These are phyloP conservation scores for Marchantia polymorpha DNA, from an alignment of 225 moss, liverwort and hornwort genomes.

Conservation along the genomic window DNA sequence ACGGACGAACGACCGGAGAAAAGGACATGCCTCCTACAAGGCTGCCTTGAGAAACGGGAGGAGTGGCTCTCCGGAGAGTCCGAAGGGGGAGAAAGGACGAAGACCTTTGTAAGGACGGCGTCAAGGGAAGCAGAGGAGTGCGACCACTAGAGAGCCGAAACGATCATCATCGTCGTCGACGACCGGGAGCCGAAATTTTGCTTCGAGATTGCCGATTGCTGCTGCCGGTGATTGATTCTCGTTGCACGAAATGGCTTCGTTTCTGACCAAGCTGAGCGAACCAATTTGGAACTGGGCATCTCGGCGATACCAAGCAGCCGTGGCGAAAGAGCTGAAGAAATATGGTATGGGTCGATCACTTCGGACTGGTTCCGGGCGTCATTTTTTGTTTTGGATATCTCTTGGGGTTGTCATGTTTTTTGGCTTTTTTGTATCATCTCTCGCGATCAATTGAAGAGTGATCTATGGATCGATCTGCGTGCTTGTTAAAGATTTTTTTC, in stretches of 20 bases:
- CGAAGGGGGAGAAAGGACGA: background rate
- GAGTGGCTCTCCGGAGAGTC: background rate
- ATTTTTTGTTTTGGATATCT: background rate
- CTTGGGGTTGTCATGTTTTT: background rate
- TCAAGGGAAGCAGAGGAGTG: background rate
- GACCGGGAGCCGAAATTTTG: background rate
- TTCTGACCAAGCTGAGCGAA: slow-evolving; percentile 54
- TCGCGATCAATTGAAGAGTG: background rate
- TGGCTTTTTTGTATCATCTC: background rate
- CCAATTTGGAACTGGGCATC: slow-evolving; percentile 93
- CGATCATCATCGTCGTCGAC: slow-evolving; percentile 4
- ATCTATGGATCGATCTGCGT: background rate
- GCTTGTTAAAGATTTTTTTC: background rate
- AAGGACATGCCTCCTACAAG: background rate
- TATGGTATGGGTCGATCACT: slow-evolving; percentile 48
- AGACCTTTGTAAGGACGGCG: background rate
- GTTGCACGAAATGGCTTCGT: slow-evolving; percentile 35
- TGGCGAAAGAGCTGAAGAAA: slow-evolving; percentile 88
- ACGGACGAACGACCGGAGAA: background rate
- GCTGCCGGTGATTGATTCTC: background rate
- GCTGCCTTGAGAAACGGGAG: background rate
- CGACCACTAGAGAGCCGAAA: background rate
- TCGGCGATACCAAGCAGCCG: slow-evolving; percentile 86
- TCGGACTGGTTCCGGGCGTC: background rate
- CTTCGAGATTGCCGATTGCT: background rate